Conservation (phyloP, 2,329 filamentous ascomycete species). For the Trichoderma sp. region DNA sequence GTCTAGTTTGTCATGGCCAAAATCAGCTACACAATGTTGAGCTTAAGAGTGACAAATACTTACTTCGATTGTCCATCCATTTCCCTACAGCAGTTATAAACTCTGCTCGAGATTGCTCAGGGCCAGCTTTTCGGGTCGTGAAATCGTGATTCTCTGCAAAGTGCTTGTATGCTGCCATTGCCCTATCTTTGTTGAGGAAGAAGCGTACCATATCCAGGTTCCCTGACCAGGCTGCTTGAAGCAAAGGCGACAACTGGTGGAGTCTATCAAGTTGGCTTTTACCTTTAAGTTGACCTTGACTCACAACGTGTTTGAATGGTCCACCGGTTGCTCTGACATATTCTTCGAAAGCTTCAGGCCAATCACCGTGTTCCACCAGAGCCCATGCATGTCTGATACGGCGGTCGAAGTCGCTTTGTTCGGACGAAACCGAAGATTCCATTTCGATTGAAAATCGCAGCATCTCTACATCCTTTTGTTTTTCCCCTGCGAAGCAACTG, state of each 20-base stretch:
- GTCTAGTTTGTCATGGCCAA: not conserved
- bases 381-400: not conserved
- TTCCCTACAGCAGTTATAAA: not conserved
- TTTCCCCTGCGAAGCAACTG: not conserved
- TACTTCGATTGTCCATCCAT: not conserved
- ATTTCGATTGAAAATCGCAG: not conserved
- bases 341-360: not conserved
- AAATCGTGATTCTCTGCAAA: not conserved
- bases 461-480: not conserved
- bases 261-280: not conserved
- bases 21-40: not conserved
- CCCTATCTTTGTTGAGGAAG: not conserved
- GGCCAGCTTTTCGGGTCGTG: not conserved
- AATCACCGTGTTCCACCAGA: not conserved
- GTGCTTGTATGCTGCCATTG: not conserved
- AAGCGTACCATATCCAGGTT: not conserved
- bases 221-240: not conserved
- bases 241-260: not conserved
- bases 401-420: not conserved
- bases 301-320: not conserved
- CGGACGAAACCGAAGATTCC: not conserved
- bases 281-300: not conserved
- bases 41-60: not conserved
- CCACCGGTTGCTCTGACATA: not conserved
- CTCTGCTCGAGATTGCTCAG: not conserved